Conservation (phyloP, 495 filamentous ascomycete genomes). For the Tuber melanosporum region DNA sequence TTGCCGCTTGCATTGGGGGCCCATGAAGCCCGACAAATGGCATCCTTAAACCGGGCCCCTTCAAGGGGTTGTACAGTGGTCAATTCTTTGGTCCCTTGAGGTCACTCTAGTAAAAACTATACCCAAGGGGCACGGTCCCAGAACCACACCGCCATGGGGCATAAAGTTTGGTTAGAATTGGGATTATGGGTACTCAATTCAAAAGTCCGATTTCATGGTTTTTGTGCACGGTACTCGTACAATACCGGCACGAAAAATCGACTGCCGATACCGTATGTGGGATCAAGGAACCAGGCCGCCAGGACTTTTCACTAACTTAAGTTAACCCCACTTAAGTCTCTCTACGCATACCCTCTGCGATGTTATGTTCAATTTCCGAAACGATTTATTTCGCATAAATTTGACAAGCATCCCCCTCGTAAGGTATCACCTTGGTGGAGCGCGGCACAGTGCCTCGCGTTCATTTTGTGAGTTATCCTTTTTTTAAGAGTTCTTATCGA, state of each 20-base stretch:
- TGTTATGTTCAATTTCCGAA: neutral
- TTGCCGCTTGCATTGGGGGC: neutral
- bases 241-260: too few relatives aligned
- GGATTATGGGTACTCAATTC: neutral
- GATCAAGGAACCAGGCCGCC: neutral
- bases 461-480: neutral
- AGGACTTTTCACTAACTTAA: neutral
- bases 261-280: too few relatives aligned
- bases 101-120: neutral
- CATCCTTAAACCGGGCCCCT: neutral
- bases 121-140: neutral
- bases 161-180: neutral
- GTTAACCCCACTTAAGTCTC: neutral
- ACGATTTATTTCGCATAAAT: neutral
- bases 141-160: neutral
- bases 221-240: neutral
- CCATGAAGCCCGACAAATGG: neutral
- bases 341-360: neutral
- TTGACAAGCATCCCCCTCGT: neutral
- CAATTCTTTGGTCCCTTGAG: neutral
- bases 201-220: neutral
- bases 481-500: neutral
- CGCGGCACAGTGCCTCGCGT: neutral
- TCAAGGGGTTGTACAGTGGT: neutral
- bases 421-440: neutral